Percentiles rank a stretch among this genome's conserved stretches.
Conservation (phyloP, 768 basidiomycete species). For the Xerocomellus amylosporus region DNA sequence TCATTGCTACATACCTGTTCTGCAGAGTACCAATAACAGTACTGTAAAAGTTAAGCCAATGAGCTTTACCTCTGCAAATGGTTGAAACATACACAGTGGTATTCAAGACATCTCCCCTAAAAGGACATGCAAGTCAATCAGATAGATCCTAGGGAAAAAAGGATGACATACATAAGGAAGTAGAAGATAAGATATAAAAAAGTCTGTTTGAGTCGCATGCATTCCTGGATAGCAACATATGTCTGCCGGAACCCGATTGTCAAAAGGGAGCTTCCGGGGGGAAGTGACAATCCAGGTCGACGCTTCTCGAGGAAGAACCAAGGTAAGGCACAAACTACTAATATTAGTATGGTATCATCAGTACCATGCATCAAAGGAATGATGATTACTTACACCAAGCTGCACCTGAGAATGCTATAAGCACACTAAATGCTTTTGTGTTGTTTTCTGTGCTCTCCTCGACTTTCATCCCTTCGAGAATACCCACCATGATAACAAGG, state of each 20-base stretch:
- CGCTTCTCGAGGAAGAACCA: slow-evolving; percentile 73
- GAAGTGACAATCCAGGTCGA: slow-evolving; percentile 60
- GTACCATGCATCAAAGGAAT: background rate
- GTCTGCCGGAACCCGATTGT: slow-evolving; percentile 71
- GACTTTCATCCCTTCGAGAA: slow-evolving; percentile 61
- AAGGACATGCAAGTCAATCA: background rate
- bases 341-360: background rate
- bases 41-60: slow-evolving; percentile 31
- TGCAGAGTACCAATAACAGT: slow-evolving; percentile 72
- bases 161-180: slow-evolving; percentile 60
- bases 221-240: slow-evolving; percentile 59
- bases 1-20: slow-evolving; percentile 49
- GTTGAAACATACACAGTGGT: slow-evolving; percentile 57
- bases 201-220: slow-evolving; percentile 66
- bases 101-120: slow-evolving; percentile 72
- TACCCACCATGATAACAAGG: slow-evolving; percentile 72
- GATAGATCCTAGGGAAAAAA: background rate
- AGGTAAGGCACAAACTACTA: slow-evolving; percentile 65
- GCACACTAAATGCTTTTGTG: slow-evolving; percentile 68
- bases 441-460: slow-evolving; percentile 66
- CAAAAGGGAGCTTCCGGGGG: slow-evolving; percentile 50
- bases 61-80: background rate
- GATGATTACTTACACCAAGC: slow-evolving; percentile 56
- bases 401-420: slow-evolving; percentile 80
- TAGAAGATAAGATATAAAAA: slow-evolving; percentile 74